phyloP scores from a whole-genome alignment of 73 alveolate genomes.

The Tetrahymena malaccensis region DNA sequence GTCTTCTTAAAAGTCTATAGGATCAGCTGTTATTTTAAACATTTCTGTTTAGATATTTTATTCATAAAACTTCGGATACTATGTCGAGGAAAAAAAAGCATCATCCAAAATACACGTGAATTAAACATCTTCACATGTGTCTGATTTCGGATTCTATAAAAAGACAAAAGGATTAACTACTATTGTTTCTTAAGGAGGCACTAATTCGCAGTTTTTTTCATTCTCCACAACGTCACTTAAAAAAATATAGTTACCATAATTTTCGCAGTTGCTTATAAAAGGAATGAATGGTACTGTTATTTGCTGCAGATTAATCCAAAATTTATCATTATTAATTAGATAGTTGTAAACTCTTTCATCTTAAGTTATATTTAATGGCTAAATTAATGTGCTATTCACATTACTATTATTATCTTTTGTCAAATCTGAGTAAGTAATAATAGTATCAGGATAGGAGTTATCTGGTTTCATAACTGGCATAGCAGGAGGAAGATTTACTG shows the following conservation, averaged over 20 bases:
- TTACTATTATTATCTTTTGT: neutral
- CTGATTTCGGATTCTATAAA: neutral
- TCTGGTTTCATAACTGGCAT: neutral
- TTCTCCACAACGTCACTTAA: conserved; percentile 8
- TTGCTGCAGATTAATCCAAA: neutral
- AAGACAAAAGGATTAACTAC: neutral
- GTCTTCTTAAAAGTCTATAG: neutral
- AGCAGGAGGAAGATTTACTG: neutral
- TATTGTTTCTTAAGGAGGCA: neutral
- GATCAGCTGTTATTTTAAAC: neutral
- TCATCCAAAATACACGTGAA: conserved; percentile 8
- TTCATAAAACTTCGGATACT: conserved; percentile 20
- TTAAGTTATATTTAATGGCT: neutral
- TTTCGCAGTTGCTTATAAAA: conserved; percentile 17
- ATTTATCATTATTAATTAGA: neutral
- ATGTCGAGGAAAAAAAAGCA: neutral
- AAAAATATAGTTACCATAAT: conserved; percentile 12
- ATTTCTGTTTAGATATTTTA: neutral
- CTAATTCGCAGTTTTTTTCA: neutral
- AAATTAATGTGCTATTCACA: neutral
- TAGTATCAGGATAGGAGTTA: neutral
- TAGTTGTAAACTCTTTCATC: neutral
- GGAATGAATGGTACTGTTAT: conserved; percentile 17
- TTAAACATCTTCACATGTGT: neutral
- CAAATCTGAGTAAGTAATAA: neutral